Conservation (phyloP, 192 early-diverging fungal genomes). For the Linderina pennispora region DNA sequence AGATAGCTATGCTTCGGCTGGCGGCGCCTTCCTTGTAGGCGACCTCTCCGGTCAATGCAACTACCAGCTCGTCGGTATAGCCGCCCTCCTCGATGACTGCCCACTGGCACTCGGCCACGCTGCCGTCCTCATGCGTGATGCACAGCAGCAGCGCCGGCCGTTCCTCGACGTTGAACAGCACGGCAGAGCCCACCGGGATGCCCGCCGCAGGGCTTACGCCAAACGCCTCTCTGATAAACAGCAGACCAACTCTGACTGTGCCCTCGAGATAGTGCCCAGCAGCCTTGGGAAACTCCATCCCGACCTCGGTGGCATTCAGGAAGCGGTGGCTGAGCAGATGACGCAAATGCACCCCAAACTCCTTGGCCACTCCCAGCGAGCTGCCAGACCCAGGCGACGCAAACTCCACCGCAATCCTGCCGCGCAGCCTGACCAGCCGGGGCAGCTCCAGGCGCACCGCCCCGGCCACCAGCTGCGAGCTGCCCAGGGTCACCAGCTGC, state of each 20-base stretch:
- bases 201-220: neutral
- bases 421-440: slow-evolving; percentile 10
- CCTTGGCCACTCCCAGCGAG: slow-evolving; percentile 12
- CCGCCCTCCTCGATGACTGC: too few species aligned
- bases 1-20: too few species aligned
- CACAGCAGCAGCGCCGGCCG: neutral
- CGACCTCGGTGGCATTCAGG: neutral
- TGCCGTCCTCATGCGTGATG: too few species aligned
- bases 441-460: neutral
- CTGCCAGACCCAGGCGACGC: slow-evolving; percentile 30
- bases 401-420: slow-evolving; percentile 28
- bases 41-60: too few species aligned
- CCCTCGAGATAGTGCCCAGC: neutral
- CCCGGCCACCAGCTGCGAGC: slow-evolving; percentile 1
- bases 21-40: too few species aligned
- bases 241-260: neutral
- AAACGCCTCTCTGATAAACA: neutral
- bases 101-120: too few species aligned
- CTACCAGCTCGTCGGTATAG: too few species aligned
- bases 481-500: neutral
- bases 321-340: slow-evolving; percentile 17
- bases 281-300: slow-evolving; percentile 18
- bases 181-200: neutral
- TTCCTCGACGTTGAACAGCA: neutral
- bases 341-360: slow-evolving; percentile 27